These are phyloP conservation scores for Podospora anserina DNA, from an alignment of 495 filamentous ascomycete genomes.

Conservation along the genomic window DNA sequence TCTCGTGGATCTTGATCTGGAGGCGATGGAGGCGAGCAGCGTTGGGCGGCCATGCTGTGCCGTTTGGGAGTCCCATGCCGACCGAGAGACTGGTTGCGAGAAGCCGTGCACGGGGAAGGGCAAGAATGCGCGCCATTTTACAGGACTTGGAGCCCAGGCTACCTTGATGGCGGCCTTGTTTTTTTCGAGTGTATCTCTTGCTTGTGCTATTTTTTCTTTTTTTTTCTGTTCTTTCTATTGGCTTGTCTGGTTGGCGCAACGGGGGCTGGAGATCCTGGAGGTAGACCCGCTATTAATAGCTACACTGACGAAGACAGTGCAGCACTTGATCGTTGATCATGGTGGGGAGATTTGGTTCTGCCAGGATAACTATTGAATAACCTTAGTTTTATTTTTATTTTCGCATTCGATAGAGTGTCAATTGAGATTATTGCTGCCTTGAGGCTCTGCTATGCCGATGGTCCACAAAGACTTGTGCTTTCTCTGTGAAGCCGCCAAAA, in stretches of 20 bases:
- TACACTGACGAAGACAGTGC: neutral
- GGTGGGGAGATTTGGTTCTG: neutral
- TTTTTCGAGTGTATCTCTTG: too few relatives aligned
- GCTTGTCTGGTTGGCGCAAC: too few relatives aligned
- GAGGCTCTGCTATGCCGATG: neutral
- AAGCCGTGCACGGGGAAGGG: slow-evolving; percentile 3
- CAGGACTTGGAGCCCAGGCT: slow-evolving; percentile 2
- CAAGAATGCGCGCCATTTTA: slow-evolving; percentile 5
- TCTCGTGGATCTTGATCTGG: neutral
- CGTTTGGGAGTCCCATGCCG: neutral
- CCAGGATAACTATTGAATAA: neutral
- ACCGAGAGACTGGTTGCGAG: neutral
- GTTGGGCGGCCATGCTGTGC: neutral
- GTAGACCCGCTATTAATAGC: too few relatives aligned
- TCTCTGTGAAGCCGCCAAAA: neutral
- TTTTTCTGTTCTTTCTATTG: too few relatives aligned
- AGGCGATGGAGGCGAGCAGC: neutral
- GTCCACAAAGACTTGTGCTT: neutral
- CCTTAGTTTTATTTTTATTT: neutral
- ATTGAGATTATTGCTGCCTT: neutral
- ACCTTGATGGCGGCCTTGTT: neutral
- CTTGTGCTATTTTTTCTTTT: too few relatives aligned
- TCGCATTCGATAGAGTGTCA: neutral
- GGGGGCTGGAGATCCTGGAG: too few relatives aligned
- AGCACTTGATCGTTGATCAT: neutral